Base-by-base conservation (phyloP, 225 moss, liverwort and hornwort genomes). In the Antitrichia curtipendula region DNA sequence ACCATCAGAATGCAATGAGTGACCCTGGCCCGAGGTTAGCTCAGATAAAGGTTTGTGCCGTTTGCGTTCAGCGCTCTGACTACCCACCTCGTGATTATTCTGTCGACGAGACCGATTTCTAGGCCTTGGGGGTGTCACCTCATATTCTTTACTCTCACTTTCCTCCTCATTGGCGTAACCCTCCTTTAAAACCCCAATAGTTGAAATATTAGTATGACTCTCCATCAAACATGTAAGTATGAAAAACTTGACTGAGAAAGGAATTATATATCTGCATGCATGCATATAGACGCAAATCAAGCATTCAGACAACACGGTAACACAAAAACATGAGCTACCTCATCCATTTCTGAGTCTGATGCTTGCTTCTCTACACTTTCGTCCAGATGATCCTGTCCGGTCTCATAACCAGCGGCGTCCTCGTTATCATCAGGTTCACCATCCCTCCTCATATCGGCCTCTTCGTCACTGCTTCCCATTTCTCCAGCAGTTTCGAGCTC, bases 11-110 rank as follows among this genome's bases (percentile, higher is more conserved):
- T 89, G 90, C 54, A 89, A 73, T 52, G 88, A 88, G 57, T 93
- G 91, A 56, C 87, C 85, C 41, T 88, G 94, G 61, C 85, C 94
- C 58, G 94, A 95, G 88, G 91, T 92, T 58, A 96, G 83, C 86
- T 96, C 95, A 65, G 93, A 96, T 31, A 95, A 87, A 77, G 94
- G 92, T 90, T 90, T 96, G 89, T 93, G 94, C 56, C 92, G 90
- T 72, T 91, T 94, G 82, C 86, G 94, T 88, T 94, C 91, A 53
- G 91, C 78, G 60, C 83, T 93, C 82, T 85, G 91, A 83, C 84
- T 93, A 49, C 90, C 91, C 80, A 79, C 56, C 72, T 86, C 82
- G 49, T 88, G 90, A 73, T 87, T 93, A 77, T 87, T 90, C 85
- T 79, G 89, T 68, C 88, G 92, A 88, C 80, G 92, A 91, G 89